Evolutionary conservation across 257 asterid species (phyloP).

Genomic region (Solanum bulbocastanum): DNA sequence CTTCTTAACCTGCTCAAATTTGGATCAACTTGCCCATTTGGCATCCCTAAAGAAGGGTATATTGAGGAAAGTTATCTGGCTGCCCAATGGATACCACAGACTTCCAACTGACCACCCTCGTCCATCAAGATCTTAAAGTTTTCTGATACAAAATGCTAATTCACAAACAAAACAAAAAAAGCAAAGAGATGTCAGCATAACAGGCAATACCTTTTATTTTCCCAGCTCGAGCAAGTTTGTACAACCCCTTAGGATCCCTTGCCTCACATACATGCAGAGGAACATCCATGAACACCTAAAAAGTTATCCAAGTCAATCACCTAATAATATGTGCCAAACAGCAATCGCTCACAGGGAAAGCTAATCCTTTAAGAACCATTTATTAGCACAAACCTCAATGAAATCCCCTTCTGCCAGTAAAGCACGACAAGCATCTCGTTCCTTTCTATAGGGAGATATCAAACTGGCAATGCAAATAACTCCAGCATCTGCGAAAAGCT

Average conservation of each 20-base stretch:
- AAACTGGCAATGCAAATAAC: constrained; percentile 93
- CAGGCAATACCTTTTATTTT: constrained; percentile 65
- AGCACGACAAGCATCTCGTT: constrained; percentile 87
- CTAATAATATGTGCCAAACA: background rate
- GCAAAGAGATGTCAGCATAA: background rate
- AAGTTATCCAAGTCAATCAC: background rate
- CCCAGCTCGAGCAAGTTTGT: constrained; percentile 98
- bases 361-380: background rate
- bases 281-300: constrained; percentile 89
- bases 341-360: background rate
- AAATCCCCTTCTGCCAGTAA: constrained; percentile 81
- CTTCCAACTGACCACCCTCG: background rate
- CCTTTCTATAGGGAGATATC: constrained; percentile 92
- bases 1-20: background rate
- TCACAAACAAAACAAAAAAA: background rate
- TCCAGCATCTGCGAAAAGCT: constrained; percentile 98
- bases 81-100: background rate
- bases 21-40: background rate
- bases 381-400: constrained; percentile 53
- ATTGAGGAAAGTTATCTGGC: background rate
- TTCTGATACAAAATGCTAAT: background rate
- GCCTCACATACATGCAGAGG: constrained; percentile 86
- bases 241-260: constrained; percentile 96
- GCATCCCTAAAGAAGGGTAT: background rate
- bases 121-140: background rate